Conservation (phyloP, 1,139 yeast genomes). For the Yamadazyma sp. region DNA sequence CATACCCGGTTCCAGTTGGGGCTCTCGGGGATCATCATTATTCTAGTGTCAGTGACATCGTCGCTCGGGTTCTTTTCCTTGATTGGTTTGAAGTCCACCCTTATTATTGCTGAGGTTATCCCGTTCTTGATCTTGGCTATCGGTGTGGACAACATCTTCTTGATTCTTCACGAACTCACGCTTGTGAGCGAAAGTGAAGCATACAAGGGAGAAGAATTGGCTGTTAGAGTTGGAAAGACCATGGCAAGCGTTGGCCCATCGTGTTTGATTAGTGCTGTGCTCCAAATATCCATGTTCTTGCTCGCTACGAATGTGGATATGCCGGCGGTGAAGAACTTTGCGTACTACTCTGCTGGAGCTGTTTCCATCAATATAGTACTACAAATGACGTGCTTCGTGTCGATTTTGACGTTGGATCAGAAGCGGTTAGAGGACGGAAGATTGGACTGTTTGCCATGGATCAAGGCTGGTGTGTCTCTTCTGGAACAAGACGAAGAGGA, state of each 20-base stretch:
- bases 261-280: constrained; percentile 70
- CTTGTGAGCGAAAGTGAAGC: constrained; percentile 43
- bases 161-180: constrained; percentile 77
- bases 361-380: constrained; percentile 71
- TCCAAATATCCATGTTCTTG: constrained; percentile 76
- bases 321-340: constrained; percentile 97
- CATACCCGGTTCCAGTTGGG: constrained; percentile 76
- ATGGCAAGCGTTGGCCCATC: constrained; percentile 84
- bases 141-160: constrained; percentile 91
- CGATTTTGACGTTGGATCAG: constrained; percentile 71
- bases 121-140: constrained; percentile 93
- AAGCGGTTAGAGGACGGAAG: constrained; percentile 57
- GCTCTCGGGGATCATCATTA: constrained; percentile 76
- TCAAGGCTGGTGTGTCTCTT: constrained; percentile 19
- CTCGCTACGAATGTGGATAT: constrained; percentile 80
- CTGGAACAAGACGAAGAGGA: constrained; percentile 9
- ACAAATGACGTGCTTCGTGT: constrained; percentile 79
- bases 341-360: constrained; percentile 87
- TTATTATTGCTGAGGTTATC: constrained; percentile 93
- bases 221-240: constrained; percentile 59
- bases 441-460: constrained; percentile 60
- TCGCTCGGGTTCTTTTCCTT: constrained; percentile 81
- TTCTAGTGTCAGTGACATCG: constrained; percentile 72
- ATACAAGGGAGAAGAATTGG: constrained; percentile 24
- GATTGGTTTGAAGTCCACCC: constrained; percentile 77